These are phyloP conservation scores for Ogataea paraovalis DNA, from an alignment of 805 yeast species.

Conservation along the genomic window DNA sequence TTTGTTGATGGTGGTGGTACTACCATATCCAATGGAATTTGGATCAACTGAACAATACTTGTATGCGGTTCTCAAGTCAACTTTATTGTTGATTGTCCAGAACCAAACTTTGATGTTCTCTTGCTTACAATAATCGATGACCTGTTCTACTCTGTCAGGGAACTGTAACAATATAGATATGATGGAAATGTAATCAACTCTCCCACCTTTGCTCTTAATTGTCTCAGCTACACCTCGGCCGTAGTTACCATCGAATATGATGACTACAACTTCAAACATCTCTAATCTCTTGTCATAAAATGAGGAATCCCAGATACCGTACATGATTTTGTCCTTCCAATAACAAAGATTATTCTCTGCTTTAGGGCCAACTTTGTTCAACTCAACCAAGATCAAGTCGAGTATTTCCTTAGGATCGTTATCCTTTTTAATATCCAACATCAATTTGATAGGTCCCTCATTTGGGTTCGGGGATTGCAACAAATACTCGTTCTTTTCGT, in stretches of 20 bases:
- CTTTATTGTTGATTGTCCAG: conserved; percentile 33
- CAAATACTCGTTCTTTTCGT: conserved; percentile 37
- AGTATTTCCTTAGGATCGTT: conserved; percentile 28
- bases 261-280: conserved; percentile 27
- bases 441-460: conserved; percentile 34
- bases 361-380: conserved; percentile 16
- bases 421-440: conserved; percentile 34
- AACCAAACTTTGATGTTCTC: conserved; percentile 30
- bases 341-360: conserved; percentile 14
- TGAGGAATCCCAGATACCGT: conserved; percentile 35
- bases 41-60: conserved; percentile 17
- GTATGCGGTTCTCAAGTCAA: conserved; percentile 19
- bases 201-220: conserved; percentile 18
- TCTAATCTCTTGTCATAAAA: conserved; percentile 27
- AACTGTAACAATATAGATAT: conserved; percentile 21
- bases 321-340: conserved; percentile 33
- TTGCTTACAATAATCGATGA: conserved; percentile 14
- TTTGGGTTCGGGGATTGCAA: neutral
- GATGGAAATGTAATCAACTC: conserved; percentile 21
- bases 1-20: too few species aligned
- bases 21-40: conserved; percentile 17
- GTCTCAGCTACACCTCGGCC: conserved; percentile 21
- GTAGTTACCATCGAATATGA: conserved; percentile 24
- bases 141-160: conserved; percentile 12
- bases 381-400: conserved; percentile 21